A percentile compares a stretch with the other conserved stretches of the same genome.
phyloP scores from a whole-genome alignment of 108 stramenopile genomes.

The Pseudonitzschia delicatissima region DNA sequence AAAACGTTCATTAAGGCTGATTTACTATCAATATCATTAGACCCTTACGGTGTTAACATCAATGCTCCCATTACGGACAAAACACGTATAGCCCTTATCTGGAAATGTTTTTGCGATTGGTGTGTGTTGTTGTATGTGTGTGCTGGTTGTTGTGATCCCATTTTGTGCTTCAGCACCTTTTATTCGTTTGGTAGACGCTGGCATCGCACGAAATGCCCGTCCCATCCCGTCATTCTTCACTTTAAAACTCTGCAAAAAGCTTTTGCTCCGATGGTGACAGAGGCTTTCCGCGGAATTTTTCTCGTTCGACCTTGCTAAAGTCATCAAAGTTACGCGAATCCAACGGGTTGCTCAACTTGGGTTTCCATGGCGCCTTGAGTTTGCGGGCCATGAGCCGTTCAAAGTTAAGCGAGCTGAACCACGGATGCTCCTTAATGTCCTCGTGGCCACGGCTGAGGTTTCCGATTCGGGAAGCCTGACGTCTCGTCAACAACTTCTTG shows the following conservation, averaged over 20 bases:
- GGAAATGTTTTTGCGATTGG: too few relatives aligned
- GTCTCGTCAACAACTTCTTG: slow-evolving; percentile 56
- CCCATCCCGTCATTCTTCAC: background rate
- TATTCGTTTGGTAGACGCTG: background rate
- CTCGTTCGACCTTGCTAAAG: slow-evolving; percentile 30
- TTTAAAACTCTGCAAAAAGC: slow-evolving; percentile 25
- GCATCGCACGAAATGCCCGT: background rate
- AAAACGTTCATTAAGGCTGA: too few relatives aligned
- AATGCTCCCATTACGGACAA: too few relatives aligned
- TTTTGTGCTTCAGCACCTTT: too few relatives aligned
- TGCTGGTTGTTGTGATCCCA: too few relatives aligned
- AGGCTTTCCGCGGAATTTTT: slow-evolving; percentile 11
- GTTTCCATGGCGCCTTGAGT: slow-evolving; percentile 89
- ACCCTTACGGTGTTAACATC: too few relatives aligned
- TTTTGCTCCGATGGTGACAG: slow-evolving; percentile 22
- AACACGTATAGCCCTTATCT: too few relatives aligned
- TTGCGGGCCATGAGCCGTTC: slow-evolving; percentile 62
- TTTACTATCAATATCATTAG: background rate
- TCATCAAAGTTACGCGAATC: slow-evolving; percentile 93
- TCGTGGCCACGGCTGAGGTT: slow-evolving; percentile 64
- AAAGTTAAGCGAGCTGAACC: slow-evolving; percentile 77
- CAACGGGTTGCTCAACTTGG: slow-evolving; percentile 71
- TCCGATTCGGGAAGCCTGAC: slow-evolving; percentile 68
- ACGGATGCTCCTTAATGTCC: slow-evolving; percentile 75
- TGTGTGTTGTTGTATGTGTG: too few relatives aligned